Evolutionary conservation across 2,329 filamentous ascomycete genomes (phyloP).

Genomic region (Juglanconis oblonga): DNA sequence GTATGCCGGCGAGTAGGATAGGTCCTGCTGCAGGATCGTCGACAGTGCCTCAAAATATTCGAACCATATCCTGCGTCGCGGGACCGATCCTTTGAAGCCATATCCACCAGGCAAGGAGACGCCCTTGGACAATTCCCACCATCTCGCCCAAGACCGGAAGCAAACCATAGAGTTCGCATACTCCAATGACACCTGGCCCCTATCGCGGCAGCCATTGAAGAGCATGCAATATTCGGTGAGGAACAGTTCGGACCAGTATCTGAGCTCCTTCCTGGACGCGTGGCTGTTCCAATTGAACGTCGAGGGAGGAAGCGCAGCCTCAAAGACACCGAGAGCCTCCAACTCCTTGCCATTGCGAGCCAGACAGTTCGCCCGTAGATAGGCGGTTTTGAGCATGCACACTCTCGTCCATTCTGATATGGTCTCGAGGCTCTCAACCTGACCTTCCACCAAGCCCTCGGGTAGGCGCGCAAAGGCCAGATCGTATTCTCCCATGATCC

Average conservation of each 20-base stretch:
- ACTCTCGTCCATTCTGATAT: conserved; percentile 76
- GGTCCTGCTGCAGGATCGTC: conserved; percentile 64
- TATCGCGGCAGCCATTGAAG: conserved; percentile 56
- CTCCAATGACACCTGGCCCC: conserved; percentile 46
- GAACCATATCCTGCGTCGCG: conserved; percentile 72
- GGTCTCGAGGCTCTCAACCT: conserved; percentile 49
- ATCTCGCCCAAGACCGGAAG: conserved; percentile 67
- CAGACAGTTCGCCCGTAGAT: conserved; percentile 68
- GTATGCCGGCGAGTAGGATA: conserved; percentile 56
- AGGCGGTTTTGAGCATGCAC: conserved; percentile 75
- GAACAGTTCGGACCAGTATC: conserved; percentile 76
- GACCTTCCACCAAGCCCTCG: conserved; percentile 54
- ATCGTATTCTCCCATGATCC: conserved; percentile 67
- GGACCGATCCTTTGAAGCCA: conserved; percentile 57
- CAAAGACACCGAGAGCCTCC: conserved; percentile 66
- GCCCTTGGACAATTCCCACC: conserved; percentile 56
- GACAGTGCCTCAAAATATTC: conserved; percentile 82
- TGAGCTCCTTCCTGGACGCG: conserved; percentile 60
- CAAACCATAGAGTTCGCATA: conserved; percentile 53
- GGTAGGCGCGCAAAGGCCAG: conserved; percentile 62
- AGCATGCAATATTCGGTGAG: conserved; percentile 73
- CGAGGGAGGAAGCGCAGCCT: conserved; percentile 63
- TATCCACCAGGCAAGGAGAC: conserved; percentile 50
- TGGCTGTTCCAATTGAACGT: conserved; percentile 48
- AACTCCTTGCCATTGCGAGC: conserved; percentile 44